phyloP scores from a whole-genome alignment of 768 basidiomycete species.

The Pleurotus djamor region DNA sequence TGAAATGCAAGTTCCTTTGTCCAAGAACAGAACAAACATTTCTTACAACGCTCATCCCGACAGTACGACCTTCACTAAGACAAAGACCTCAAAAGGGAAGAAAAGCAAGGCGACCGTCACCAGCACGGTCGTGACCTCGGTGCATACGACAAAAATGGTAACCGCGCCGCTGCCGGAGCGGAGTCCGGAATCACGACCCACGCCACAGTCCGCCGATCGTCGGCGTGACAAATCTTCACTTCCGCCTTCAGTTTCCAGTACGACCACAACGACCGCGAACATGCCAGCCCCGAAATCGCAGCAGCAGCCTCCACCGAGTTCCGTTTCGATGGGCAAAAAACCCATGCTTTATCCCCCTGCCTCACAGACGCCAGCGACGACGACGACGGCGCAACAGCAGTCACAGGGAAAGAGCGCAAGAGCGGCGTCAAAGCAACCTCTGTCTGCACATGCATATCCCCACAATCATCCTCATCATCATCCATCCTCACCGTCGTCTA shows the following conservation, averaged over 20 bases:
- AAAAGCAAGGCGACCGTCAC: neutral
- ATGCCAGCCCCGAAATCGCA: conserved; percentile 1
- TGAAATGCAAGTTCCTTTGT: conserved; percentile 2
- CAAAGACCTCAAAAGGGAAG: neutral
- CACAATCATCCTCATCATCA: conserved; percentile 41
- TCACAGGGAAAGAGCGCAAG: conserved; percentile 10
- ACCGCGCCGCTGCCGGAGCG: neutral
- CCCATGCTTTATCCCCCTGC: conserved; percentile 12
- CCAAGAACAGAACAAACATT: neutral
- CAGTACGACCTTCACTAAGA: neutral
- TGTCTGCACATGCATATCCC: conserved; percentile 39
- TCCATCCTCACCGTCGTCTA: conserved; percentile 50
- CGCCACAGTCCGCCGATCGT: conserved; percentile 8
- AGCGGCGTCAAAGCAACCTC: conserved; percentile 49
- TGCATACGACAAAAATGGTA: neutral
- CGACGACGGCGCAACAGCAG: conserved; percentile 6
- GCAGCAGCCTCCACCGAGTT: conserved; percentile 4
- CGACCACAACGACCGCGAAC: conserved; percentile 2
- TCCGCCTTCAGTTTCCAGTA: conserved; percentile 1
- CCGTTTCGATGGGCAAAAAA: conserved; percentile 11
- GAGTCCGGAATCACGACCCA: conserved; percentile 5
- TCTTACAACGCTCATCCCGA: neutral
- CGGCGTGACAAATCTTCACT: conserved; percentile 9
- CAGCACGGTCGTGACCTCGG: neutral
- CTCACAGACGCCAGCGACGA: neutral